Percentiles rank a stretch among this genome's conserved stretches.
These are phyloP conservation scores for Paramyrothecium sp. DNA, from an alignment of 2,329 filamentous ascomycete species.

Conservation along the genomic window DNA sequence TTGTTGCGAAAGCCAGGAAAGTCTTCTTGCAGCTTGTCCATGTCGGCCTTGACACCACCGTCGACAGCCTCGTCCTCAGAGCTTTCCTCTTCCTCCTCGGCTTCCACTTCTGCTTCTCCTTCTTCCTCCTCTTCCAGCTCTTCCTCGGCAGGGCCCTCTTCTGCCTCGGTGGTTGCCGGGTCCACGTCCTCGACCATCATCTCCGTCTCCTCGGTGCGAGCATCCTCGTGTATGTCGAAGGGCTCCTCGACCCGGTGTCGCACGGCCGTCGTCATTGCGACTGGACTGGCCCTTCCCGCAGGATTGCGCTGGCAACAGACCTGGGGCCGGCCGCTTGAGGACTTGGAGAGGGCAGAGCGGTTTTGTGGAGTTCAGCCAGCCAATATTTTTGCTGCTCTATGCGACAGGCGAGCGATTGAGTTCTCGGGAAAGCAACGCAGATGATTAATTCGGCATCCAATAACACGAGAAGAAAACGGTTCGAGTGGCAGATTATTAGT, in stretches of 20 bases:
- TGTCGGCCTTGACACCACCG: constrained; percentile 74
- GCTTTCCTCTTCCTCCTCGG: constrained; percentile 38
- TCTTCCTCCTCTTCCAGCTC: constrained; percentile 18
- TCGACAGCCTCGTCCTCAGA: constrained; percentile 66
- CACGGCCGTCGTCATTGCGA: constrained; percentile 5
- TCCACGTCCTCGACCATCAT: constrained; percentile 43
- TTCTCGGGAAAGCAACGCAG: too few relatives aligned
- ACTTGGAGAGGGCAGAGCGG: too few relatives aligned
- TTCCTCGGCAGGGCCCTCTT: constrained; percentile 15
- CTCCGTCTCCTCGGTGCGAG: constrained; percentile 47
- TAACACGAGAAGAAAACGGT: neutral
- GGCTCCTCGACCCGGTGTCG: constrained; percentile 28
- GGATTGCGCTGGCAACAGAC: neutral
- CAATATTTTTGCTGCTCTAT: too few relatives aligned
- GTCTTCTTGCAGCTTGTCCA: constrained; percentile 76
- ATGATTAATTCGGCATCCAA: neutral
- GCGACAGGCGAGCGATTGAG: too few relatives aligned
- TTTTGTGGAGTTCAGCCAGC: too few relatives aligned
- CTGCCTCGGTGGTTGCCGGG: constrained; percentile 15
- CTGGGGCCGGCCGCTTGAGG: too few relatives aligned
- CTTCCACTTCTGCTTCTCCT: constrained; percentile 33
- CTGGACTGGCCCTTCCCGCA: constrained; percentile 17
- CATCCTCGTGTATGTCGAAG: constrained; percentile 51
- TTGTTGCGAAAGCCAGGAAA: constrained; percentile 82
- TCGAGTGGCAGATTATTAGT: neutral